Evolutionary conservation across 106 monocot genomes (phyloP).

Genomic region (Amphibolis antarctica): DNA sequence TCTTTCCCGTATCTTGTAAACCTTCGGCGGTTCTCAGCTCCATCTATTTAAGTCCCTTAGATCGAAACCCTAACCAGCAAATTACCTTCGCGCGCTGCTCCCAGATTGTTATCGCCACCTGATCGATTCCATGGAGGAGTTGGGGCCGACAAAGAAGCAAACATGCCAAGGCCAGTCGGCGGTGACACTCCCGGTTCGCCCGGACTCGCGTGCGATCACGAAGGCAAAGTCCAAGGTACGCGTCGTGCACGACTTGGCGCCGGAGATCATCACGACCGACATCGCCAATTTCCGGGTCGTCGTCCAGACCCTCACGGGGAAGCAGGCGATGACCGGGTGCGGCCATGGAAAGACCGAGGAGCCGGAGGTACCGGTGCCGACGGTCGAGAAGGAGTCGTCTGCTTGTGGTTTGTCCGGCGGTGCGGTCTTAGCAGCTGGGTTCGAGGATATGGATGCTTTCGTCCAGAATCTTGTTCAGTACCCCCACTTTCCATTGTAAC

Average conservation of each 20-base stretch:
- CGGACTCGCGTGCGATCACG: conserved; percentile 8
- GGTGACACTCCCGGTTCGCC: conserved; percentile 1
- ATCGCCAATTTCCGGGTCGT: conserved; percentile 49
- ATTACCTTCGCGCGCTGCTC: not conserved
- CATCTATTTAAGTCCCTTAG: not conserved
- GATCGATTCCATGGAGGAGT: not conserved
- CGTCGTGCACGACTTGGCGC: conserved; percentile 58
- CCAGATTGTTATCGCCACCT: not conserved
- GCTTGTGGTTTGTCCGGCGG: not conserved
- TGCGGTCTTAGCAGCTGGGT: not conserved
- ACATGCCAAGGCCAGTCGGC: not conserved
- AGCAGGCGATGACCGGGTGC: not conserved
- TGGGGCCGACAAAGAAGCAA: not conserved
- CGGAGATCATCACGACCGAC: conserved; percentile 78
- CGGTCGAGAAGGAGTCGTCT: not conserved
- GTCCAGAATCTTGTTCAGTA: no score
- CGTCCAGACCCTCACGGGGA: conserved; percentile 75
- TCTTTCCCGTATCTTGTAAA: no score
- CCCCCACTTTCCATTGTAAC: no score
- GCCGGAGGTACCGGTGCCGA: not conserved
- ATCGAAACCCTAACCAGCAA: no score
- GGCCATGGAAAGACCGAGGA: no score
- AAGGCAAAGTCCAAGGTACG: conserved; percentile 34
- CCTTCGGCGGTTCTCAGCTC: no score
- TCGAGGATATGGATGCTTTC: not conserved